Conservation (phyloP, 768 basidiomycete genomes). For the Tricholoma flavovirens region DNA sequence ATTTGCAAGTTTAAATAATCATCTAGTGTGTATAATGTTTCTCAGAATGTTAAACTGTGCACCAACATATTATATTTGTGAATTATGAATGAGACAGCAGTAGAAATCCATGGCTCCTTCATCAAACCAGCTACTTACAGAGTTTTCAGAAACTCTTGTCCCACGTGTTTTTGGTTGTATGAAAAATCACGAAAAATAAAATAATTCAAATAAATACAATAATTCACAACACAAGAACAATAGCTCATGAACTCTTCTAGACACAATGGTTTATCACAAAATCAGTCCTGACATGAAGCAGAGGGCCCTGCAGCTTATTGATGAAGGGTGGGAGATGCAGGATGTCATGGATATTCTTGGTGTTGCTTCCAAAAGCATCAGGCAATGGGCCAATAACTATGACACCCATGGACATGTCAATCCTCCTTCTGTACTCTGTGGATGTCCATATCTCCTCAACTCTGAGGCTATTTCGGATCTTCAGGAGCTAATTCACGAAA, state of each 20-base stretch:
- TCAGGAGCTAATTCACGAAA: constrained; percentile 6
- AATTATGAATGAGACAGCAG: too few species aligned
- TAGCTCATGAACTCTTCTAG: not conserved
- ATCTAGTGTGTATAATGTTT: too few species aligned
- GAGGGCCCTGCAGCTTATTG: constrained; percentile 6
- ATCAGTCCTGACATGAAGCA: not conserved
- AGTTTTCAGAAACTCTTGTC: not conserved
- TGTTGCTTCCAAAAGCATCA: not conserved
- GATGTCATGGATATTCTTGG: constrained; percentile 2
- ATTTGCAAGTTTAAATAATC: too few species aligned
- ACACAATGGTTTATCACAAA: not conserved
- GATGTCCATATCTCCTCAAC: constrained; percentile 4
- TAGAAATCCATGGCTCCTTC: too few species aligned
- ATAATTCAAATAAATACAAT: not conserved
- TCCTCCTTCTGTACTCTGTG: constrained; percentile 7
- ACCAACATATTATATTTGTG: too few species aligned
- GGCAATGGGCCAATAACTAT: constrained; percentile 3
- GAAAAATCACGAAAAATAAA: not conserved
- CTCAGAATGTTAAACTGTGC: too few species aligned
- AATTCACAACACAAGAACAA: not conserved
- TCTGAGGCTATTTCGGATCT: constrained; percentile 9
- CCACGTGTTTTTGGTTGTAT: not conserved
- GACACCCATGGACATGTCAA: constrained; percentile 4
- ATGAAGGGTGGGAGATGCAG: constrained; percentile 9
- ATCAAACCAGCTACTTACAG: not conserved